Base-by-base conservation (phyloP, 2,329 filamentous ascomycete species). In the Elsinoe necatrix region DNA sequence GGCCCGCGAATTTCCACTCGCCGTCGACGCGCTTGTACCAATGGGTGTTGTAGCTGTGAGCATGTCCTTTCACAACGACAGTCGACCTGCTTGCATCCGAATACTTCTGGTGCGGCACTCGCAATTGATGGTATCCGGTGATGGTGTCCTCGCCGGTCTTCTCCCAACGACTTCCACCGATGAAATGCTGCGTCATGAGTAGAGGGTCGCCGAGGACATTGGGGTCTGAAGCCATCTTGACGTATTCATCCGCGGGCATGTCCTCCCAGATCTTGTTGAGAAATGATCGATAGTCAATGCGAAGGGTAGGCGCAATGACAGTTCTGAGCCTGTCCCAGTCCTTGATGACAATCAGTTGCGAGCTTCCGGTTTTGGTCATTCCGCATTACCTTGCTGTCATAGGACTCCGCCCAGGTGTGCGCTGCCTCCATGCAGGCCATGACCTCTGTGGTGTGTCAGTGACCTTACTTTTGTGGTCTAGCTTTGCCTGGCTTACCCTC, bases 231-330 rank as follows among this genome's bases (percentile, higher is more conserved):
- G 75, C 77, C 75, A 81, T 78, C 47, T 64, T 65, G 27, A 81
- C 61, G 65, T 78, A 80, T 57, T 80, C 75, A 1, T 75, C 74
- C 6, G 78, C 77, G 0, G 78, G 77, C 77, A 81, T 80, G 14
- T 71, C 67, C 59, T 80, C 77, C 78, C 79, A 81, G 54, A 77
- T 65, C 68, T 80, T 77, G 69, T 75, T 70, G 59, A 80, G 70
- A 64, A 80, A 76, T 12, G 68, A 81, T 61, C 68, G 75, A 77
- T 90, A 90, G 75, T 90, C 86, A 64, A 89, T 78, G 77, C 85
- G 68, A 27, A 66, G 60, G 48, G 78, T 82, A 8, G 48, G 48
- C 4, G 48, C 48, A 9, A 87, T 82, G 72, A 78, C 80, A 61
- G 77, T 79, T 62, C 73, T 66, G 25, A 85, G 75, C 54, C 80